Evolutionary conservation across 2,329 filamentous ascomycete species (phyloP), one percentile per base, ranked within the genome.

Genomic region (Raffaelea deltoideospora): DNA sequence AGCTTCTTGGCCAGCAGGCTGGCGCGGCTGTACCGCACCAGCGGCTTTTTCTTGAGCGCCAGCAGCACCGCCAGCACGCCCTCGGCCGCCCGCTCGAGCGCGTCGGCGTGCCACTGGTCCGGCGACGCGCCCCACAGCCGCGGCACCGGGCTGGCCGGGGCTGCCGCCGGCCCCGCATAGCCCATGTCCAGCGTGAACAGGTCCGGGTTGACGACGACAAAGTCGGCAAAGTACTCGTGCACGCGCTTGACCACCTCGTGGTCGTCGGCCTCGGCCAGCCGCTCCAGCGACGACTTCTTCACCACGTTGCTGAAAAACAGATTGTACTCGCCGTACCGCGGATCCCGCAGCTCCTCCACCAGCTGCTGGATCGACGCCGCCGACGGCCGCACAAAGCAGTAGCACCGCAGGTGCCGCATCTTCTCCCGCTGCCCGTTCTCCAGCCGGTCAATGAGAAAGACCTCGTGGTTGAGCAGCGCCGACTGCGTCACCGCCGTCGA

Each of bases 261-360:
- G 48, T 95, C 87, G 54, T 98, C 90, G 20, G 90, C 87, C 64
- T 98, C 92, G 24, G 90, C 90, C 31, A 98, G 65, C 31, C 90
- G 75, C 56, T 98, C 90, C 19, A 98, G 67, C 0, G 88, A 83
- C 2, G 90, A 96, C 59, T 98, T 98, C 58, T 92, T 93, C 52
- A 90, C 79, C 41, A 98, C 81, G 55, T 98, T 98, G 65, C 86
- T 96, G 57, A 98, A 94, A 58, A 92, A 95, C 39, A 98, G 72
- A 52, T 93, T 76, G 59, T 98, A 98, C 61, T 98, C 90, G 45
- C 90, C 88, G 50, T 98, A 98, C 54, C 87, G 95, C 5, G 90
- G 92, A 34, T 96, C 88, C 42, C 90, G 74, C 38, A 98, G 69
- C 62, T 98, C 90, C 52, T 98, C 90, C 47, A 98, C 88, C 37